A percentile compares a stretch with the other conserved stretches of the same genome.
These are phyloP conservation scores for Solanum dulcamara DNA, from an alignment of 257 asterid genomes.

Conservation along the genomic window DNA sequence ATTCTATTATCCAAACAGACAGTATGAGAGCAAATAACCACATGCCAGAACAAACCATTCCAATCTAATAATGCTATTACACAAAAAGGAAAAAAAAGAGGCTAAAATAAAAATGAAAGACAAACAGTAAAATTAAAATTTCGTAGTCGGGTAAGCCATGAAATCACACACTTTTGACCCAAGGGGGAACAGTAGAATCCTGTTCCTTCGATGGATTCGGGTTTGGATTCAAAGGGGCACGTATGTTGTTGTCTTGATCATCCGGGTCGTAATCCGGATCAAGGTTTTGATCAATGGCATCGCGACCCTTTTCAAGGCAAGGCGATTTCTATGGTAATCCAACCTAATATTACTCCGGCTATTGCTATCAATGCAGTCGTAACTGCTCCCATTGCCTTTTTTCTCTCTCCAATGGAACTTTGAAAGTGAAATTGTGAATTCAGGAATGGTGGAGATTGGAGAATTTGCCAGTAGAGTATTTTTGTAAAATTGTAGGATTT, in stretches of 20 bases:
- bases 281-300: conserved; percentile 73
- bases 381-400: conserved; percentile 14
- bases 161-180: conserved; percentile 30
- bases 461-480: not conserved
- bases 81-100: not conserved
- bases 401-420: not conserved
- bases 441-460: not conserved
- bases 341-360: conserved; percentile 62
- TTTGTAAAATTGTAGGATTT: not conserved
- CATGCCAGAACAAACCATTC: not conserved
- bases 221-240: conserved; percentile 51
- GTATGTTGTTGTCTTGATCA: conserved; percentile 24
- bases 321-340: conserved; percentile 88
- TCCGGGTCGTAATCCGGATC: conserved; percentile 91
- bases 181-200: conserved; percentile 10
- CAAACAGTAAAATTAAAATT: no score
- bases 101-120: no score
- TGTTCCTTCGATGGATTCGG: conserved; percentile 10
- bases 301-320: conserved; percentile 85
- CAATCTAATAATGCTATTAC: not conserved
- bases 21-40: not conserved
- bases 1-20: not conserved
- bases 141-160: no score
- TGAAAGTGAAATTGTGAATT: not conserved
- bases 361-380: conserved; percentile 74